These are phyloP conservation scores for Ottelia alismoides DNA, from an alignment of 106 monocot genomes.

Conservation along the genomic window DNA sequence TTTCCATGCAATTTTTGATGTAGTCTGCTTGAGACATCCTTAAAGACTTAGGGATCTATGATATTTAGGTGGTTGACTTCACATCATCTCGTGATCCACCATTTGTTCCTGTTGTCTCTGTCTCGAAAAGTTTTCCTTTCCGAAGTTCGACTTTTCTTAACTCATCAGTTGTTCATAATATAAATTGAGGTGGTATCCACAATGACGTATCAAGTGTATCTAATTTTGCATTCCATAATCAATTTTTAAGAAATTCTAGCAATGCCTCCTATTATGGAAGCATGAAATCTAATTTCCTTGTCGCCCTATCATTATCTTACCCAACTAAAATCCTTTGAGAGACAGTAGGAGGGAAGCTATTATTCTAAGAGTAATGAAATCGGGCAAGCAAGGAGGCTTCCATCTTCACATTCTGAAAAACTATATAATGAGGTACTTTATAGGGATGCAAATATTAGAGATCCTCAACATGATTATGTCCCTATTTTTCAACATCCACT, in stretches of 20 bases:
- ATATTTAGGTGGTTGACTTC: too few species aligned
- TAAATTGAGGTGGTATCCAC: slow-evolving; percentile 17
- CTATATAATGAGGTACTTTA: slow-evolving; percentile 40
- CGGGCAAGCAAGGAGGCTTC: slow-evolving; percentile 21
- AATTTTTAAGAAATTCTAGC: slow-evolving; percentile 27
- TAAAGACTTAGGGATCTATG: too few species aligned
- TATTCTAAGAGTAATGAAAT: slow-evolving; percentile 31
- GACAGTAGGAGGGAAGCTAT: slow-evolving; percentile 30
- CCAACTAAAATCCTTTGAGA: slow-evolving; percentile 44
- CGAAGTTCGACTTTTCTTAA: slow-evolving; percentile 32
- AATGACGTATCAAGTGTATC: slow-evolving; percentile 50
- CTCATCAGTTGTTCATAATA: slow-evolving; percentile 25
- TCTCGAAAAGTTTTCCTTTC: slow-evolving; percentile 35
- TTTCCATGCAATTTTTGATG: too few species aligned
- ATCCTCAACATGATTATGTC: slow-evolving; percentile 58
- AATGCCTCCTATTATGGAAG: slow-evolving; percentile 33
- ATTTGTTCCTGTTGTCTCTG: slow-evolving; percentile 44
- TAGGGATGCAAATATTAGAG: slow-evolving; percentile 43
- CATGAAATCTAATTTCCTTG: slow-evolving; percentile 43
- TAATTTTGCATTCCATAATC: slow-evolving; percentile 36
- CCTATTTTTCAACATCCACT: slow-evolving; percentile 97
- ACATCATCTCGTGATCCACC: slow-evolving; percentile 83
- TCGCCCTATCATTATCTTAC: slow-evolving; percentile 39
- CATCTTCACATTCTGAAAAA: slow-evolving; percentile 41
- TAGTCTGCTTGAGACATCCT: too few species aligned